Conservation (phyloP, 2,329 filamentous ascomycete species). For the Coleophoma cylindrospora region DNA sequence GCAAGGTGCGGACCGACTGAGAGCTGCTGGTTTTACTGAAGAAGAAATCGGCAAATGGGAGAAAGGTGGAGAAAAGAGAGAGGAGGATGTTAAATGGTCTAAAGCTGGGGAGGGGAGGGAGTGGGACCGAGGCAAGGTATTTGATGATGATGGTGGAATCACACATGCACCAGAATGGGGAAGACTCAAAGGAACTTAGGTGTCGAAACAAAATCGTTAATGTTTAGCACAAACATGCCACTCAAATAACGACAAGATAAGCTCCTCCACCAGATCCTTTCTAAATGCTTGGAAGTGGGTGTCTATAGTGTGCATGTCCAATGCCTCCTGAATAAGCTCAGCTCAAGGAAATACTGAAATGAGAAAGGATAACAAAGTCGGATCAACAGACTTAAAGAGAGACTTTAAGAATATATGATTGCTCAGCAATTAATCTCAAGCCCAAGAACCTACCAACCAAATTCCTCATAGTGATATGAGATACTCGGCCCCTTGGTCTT, state of each 20-base stretch:
- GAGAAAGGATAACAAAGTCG: too few relatives aligned
- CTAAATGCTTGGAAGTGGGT: too few relatives aligned
- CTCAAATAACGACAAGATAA: too few relatives aligned
- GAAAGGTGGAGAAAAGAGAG: conserved; percentile 51
- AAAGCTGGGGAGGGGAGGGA: conserved; percentile 45
- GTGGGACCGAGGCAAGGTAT: conserved; percentile 61
- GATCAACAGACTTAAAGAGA: too few relatives aligned
- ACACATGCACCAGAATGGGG: conserved; percentile 20
- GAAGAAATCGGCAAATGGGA: conserved; percentile 70
- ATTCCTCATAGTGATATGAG: conserved; percentile 40
- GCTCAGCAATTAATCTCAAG: too few relatives aligned
- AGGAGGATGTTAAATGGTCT: conserved; percentile 68
- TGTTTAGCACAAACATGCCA: too few relatives aligned
- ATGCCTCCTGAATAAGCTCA: too few relatives aligned
- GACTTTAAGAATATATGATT: too few relatives aligned
- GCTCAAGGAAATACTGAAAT: too few relatives aligned
- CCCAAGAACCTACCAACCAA: conserved; percentile 6
- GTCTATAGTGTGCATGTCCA: too few relatives aligned
- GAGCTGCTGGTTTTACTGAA: conserved; percentile 73
- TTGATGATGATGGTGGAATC: conserved; percentile 49
- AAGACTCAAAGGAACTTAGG: conserved; percentile 13
- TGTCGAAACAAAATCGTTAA: too few relatives aligned
- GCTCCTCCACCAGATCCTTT: too few relatives aligned
- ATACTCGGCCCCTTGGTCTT: conserved; percentile 34
- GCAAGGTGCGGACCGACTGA: conserved; percentile 70